phyloP scores from a whole-genome alignment of 352 stramenopile species.

The Phytophthora pini region DNA sequence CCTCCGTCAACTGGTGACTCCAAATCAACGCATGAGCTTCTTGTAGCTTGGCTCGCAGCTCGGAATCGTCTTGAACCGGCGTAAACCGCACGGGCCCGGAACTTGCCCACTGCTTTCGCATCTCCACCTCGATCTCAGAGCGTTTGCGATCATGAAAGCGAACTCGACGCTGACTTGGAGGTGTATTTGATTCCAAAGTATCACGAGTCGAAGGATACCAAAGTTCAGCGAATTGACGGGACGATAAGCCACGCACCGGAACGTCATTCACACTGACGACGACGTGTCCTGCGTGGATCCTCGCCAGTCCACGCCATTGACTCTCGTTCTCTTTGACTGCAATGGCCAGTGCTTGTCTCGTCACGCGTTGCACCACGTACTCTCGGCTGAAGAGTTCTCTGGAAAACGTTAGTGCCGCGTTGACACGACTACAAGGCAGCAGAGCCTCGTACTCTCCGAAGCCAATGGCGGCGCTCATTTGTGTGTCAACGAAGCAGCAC shows the following conservation, averaged over 20 bases:
- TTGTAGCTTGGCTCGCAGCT: conserved; percentile 26
- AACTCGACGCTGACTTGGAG: conserved; percentile 9
- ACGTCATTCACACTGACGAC: conserved; percentile 42
- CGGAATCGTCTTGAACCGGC: conserved; percentile 10
- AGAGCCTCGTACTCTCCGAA: conserved; percentile 46
- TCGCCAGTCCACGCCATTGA: conserved; percentile 28
- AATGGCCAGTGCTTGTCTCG: conserved; percentile 18
- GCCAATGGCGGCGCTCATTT: conserved; percentile 23
- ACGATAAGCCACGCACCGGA: conserved; percentile 29
- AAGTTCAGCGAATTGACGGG: conserved; percentile 39
- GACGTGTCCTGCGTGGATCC: conserved; percentile 36
- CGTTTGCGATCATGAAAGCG: conserved; percentile 45
- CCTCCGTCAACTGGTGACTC: conserved; percentile 35
- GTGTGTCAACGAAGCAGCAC: conserved; percentile 6
- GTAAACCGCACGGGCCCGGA: conserved; percentile 5
- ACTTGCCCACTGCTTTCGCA: conserved; percentile 36
- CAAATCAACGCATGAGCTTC: conserved; percentile 38
- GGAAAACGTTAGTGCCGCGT: conserved; percentile 29
- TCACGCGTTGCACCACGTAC: conserved; percentile 46
- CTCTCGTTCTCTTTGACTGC: conserved; percentile 6
- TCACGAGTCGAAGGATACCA: conserved; percentile 21
- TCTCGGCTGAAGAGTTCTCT: conserved; percentile 53
- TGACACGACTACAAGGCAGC: conserved; percentile 24
- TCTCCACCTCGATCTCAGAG: conserved; percentile 38
- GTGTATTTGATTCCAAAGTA: background rate